Percentiles rank a stretch among this genome's conserved stretches.
Evolutionary conservation across 805 yeast genomes (phyloP).

Genomic region (Schizosaccharomyces cryophilus): DNA sequence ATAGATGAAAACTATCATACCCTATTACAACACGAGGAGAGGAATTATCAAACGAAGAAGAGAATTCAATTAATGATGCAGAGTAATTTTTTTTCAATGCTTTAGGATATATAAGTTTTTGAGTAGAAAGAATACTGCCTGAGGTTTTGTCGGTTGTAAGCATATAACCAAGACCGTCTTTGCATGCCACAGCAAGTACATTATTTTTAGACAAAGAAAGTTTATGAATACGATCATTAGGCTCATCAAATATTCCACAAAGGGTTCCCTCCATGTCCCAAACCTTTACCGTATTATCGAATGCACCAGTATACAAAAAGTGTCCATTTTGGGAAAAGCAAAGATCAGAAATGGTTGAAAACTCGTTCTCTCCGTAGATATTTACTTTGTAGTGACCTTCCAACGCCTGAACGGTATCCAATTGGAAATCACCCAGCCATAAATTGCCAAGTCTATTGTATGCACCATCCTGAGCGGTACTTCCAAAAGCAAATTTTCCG

Average conservation of each 20-base stretch:
- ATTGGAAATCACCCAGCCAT: background rate
- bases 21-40: background rate
- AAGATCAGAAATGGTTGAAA: background rate
- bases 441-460: slow-evolving; percentile 2
- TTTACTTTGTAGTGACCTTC: background rate
- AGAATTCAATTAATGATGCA: background rate
- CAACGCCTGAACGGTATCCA: background rate
- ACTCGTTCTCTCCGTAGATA: background rate
- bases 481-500: background rate
- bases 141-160: background rate
- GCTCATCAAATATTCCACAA: background rate
- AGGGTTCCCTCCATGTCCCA: background rate
- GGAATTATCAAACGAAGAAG: background rate
- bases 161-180: background rate
- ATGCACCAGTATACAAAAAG: background rate
- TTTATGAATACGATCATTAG: background rate
- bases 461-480: background rate
- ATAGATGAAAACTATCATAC: background rate
- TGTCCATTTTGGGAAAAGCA: background rate
- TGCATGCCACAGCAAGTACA: background rate
- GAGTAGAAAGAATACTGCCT: background rate
- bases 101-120: background rate
- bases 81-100: background rate
- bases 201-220: background rate
- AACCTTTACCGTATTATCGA: background rate